phyloP scores from a whole-genome alignment of 495 filamentous ascomycete species.

The Parathielavia appendiculata region DNA sequence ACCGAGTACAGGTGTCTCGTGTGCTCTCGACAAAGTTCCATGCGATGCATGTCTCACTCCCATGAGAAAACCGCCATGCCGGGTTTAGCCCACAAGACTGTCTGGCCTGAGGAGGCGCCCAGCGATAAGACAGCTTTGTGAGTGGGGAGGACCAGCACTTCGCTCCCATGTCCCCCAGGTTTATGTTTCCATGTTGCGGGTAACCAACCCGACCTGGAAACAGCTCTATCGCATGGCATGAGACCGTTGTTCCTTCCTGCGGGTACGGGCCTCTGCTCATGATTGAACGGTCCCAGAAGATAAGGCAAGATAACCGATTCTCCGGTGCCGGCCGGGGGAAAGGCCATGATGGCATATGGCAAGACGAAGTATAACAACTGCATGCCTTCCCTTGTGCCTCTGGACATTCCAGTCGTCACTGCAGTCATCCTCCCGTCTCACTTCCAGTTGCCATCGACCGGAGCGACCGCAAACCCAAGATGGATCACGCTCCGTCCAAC shows the following conservation, averaged over 20 bases:
- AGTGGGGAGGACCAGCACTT: too few species aligned
- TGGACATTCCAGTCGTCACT: neutral
- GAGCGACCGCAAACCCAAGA: neutral
- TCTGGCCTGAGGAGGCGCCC: too few species aligned
- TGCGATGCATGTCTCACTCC: too few species aligned
- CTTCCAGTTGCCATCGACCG: neutral
- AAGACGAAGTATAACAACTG: neutral
- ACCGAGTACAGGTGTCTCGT: too few species aligned
- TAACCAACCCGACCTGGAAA: neutral
- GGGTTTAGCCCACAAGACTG: too few species aligned
- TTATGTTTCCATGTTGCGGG: neutral
- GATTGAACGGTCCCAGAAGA: neutral
- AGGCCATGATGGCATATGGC: neutral
- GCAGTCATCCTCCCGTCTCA: neutral
- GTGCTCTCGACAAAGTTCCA: too few species aligned
- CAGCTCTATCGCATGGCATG: neutral
- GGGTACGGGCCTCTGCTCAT: neutral
- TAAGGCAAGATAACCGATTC: slow-evolving; percentile 1
- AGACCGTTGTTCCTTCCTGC: neutral
- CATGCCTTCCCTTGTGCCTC: neutral
- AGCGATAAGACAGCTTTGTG: too few species aligned
- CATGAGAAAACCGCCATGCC: too few species aligned
- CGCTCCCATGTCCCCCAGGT: too few species aligned
- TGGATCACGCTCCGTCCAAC: slow-evolving; percentile 20
- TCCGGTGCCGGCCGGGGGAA: neutral